These are phyloP conservation scores for Sambucus nigra DNA, from an alignment of 129 eudicot species.

Conservation along the genomic window DNA sequence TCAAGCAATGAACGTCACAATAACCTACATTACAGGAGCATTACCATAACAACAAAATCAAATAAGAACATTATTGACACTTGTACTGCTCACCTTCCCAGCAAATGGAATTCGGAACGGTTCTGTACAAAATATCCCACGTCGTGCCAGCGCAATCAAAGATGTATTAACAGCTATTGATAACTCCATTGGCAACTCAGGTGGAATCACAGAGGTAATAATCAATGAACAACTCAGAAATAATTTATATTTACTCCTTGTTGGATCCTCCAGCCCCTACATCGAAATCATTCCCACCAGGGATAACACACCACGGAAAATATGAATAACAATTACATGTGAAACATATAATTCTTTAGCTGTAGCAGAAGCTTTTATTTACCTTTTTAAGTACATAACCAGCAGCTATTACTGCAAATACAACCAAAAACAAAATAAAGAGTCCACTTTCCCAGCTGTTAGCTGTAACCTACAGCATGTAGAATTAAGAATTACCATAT, in stretches of 20 bases:
- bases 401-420: conserved; percentile 89
- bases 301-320: background rate
- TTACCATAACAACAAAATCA: background rate
- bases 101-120: conserved; percentile 98
- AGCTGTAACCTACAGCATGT: conserved; percentile 70
- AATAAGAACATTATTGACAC: conserved; percentile 8
- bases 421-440: conserved; percentile 75
- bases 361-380: background rate
- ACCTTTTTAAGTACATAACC: conserved; percentile 95
- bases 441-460: conserved; percentile 98
- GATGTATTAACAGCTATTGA: conserved; percentile 96
- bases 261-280: conserved; percentile 98
- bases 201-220: conserved; percentile 93
- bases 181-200: conserved; percentile 95
- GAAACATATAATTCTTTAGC: background rate
- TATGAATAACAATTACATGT: background rate
- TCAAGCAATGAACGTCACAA: background rate
- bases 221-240: conserved; percentile 86
- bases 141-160: conserved; percentile 74
- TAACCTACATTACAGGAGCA: background rate
- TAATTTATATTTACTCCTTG: conserved; percentile 93
- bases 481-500: conserved; percentile 5
- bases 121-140: conserved; percentile 89
- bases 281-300: conserved; percentile 8
- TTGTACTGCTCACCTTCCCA: conserved; percentile 66